phyloP scores from a whole-genome alignment of 345 rosid species.

The Camelina hispida region DNA sequence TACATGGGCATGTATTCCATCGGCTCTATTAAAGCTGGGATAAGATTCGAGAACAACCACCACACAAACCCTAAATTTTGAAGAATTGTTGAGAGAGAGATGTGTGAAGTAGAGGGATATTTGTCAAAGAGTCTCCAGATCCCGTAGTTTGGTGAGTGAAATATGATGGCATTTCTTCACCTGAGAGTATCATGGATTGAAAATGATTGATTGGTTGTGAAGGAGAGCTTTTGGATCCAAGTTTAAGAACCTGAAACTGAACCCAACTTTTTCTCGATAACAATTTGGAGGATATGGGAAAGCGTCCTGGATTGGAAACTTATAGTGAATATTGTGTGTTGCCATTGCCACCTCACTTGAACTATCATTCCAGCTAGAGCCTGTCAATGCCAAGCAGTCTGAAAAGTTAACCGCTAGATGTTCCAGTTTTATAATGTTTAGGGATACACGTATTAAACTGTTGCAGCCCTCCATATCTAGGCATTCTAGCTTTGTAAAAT shows the following conservation, averaged over 20 bases:
- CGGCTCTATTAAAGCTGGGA: rapidly evolving
- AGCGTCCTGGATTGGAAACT: neutral
- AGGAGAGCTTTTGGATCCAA: neutral
- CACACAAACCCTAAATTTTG: neutral
- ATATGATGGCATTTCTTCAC: constrained; percentile 30
- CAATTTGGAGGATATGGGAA: no score
- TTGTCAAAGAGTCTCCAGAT: neutral
- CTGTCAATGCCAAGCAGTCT: neutral
- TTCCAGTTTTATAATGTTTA: constrained; percentile 1
- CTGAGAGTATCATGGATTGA: neutral
- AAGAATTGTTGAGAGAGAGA: neutral
- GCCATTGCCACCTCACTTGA: neutral
- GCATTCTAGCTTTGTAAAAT: neutral
- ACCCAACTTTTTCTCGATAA: neutral
- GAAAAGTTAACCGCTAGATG: neutral
- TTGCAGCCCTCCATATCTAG: neutral
- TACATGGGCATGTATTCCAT: neutral
- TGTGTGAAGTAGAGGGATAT: neutral
- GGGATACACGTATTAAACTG: neutral
- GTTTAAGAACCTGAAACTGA: neutral
- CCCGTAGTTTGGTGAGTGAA: constrained; percentile 14
- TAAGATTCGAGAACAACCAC: neutral
- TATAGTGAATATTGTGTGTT: neutral
- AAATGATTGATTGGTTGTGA: no score
- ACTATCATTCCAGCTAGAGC: neutral